Conservation (phyloP, 441 rosid species). For the Lepidium campestre region DNA sequence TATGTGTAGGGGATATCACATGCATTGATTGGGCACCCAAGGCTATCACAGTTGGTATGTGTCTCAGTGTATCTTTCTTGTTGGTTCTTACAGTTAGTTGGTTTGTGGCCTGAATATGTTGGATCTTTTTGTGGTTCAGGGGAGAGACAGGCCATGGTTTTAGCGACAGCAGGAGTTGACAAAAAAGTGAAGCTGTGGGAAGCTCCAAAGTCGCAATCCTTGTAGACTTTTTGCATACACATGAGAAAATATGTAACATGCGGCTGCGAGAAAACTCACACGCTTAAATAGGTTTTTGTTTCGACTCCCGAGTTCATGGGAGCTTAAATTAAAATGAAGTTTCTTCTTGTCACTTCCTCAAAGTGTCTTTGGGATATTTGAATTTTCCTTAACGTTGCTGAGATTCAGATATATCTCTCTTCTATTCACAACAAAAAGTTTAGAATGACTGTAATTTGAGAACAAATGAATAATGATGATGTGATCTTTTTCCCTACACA, state of each 20-base stretch:
- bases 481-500: too few species aligned
- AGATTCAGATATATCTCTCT: too few species aligned
- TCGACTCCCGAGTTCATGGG: not conserved
- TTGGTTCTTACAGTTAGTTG: not conserved
- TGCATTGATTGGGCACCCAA: slow-evolving; percentile 77
- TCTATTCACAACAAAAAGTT: too few species aligned
- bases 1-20: slow-evolving; percentile 69
- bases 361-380: not conserved
- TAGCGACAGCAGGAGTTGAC: slow-evolving; percentile 78
- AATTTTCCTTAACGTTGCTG: not conserved
- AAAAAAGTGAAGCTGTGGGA: slow-evolving; percentile 94
- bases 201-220: slow-evolving; percentile 39
- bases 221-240: not conserved
- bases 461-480: too few species aligned
- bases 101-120: not conserved
- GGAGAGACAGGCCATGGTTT: slow-evolving; percentile 37
- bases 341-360: not conserved
- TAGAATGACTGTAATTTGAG: not conserved
- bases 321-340: not conserved
- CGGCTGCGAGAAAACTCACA: not conserved
- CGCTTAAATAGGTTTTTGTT: not conserved
- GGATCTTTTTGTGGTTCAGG: slow-evolving; percentile 42
- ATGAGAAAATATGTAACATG: not conserved
- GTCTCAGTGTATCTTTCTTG: not conserved
- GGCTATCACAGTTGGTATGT: slow-evolving; percentile 60